phyloP scores from a whole-genome alignment of 2,329 filamentous ascomycete genomes.

The Juglanconis sp. region DNA sequence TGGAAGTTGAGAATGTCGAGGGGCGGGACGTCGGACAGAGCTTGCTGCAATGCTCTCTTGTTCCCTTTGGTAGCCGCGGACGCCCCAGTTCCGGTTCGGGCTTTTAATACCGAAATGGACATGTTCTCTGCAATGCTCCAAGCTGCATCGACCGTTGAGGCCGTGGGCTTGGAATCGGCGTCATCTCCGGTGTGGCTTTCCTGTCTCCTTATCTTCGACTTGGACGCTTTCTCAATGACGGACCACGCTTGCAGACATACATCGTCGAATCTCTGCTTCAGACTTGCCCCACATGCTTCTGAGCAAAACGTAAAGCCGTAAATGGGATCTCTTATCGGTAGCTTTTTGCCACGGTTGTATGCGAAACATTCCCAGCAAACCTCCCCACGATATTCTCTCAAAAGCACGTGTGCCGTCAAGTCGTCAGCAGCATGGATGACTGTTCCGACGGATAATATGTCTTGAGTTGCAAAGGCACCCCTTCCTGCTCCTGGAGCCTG shows the following conservation, averaged over 20 bases:
- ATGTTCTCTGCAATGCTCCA: constrained; percentile 3
- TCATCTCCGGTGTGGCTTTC: background rate
- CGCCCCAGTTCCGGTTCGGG: background rate
- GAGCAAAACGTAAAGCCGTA: constrained; percentile 15
- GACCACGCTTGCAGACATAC: constrained; percentile 12
- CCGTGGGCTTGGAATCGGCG: background rate
- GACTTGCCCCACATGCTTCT: background rate
- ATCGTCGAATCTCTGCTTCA: background rate
- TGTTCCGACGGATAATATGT: background rate
- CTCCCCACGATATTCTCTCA: constrained; percentile 16
- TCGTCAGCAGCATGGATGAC: constrained; percentile 1
- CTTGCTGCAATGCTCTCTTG: background rate
- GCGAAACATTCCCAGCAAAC: constrained; percentile 17
- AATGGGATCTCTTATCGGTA: constrained; percentile 3
- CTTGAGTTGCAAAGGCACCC: constrained; percentile 6
- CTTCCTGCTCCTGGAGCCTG: constrained; percentile 11
- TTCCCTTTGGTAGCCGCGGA: background rate
- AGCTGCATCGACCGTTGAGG: background rate
- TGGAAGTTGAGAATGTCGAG: constrained; percentile 13
- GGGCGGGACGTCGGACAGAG: background rate
- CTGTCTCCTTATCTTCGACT: background rate
- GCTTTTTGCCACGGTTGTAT: constrained; percentile 14
- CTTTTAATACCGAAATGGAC: background rate
- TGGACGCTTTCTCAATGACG: background rate
- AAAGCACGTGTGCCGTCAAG: constrained; percentile 12